Base-by-base conservation (phyloP, 257 asterid species). In the Primulina huaijiensis region DNA sequence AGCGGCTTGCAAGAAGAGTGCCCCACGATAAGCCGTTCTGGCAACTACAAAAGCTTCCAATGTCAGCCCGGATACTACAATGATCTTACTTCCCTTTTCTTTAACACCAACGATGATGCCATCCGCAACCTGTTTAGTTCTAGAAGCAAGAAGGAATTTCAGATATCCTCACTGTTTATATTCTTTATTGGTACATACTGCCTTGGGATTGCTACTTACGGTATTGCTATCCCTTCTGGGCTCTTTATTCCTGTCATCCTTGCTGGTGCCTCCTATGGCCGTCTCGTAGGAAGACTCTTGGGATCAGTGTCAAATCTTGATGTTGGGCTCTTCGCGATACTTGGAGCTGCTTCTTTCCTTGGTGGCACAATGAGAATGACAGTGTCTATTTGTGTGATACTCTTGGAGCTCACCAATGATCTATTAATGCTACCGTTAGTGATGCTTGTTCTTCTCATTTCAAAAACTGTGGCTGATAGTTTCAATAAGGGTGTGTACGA, bases 291-390 rank as follows among this genome's bases (percentile, higher is more conserved):
- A 63, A 73, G 85, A 65, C 75, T 87, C n/a, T 46, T 90, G 73
- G 92, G 89, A 8, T 65, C 95, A 0, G n/a, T 86, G 50, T 85
- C 96, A 30, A 80, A 53, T 63, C 92, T 93, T 7, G 92, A 88
- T 30, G 86, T 77, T 20, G 97, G 99, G 40, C 86, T 86, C 50
- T 93, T 90, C 74, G 90, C 89, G 35, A 84, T 93, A 55, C 94
- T 93, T 58, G 99, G 99, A 19, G 96, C 99, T 25, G 99, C 97
- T 70, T 90, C 99, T 7, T 93, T 93, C 80, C 96, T 93, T 17
- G 99, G 99, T 55, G 99, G 99, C 55, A 93, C 99, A 14, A 93
- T 93, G 99, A 87, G 99, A 73, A 93, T 93, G 99, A 93, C 99
- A 0, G 99, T 93, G 5, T 93, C 99, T 1, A 90, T 93, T 1